Percentiles rank a stretch among this genome's conserved stretches.
These are phyloP conservation scores for Phytophthora nicotianae DNA, from an alignment of 352 stramenopile genomes.

Conservation along the genomic window DNA sequence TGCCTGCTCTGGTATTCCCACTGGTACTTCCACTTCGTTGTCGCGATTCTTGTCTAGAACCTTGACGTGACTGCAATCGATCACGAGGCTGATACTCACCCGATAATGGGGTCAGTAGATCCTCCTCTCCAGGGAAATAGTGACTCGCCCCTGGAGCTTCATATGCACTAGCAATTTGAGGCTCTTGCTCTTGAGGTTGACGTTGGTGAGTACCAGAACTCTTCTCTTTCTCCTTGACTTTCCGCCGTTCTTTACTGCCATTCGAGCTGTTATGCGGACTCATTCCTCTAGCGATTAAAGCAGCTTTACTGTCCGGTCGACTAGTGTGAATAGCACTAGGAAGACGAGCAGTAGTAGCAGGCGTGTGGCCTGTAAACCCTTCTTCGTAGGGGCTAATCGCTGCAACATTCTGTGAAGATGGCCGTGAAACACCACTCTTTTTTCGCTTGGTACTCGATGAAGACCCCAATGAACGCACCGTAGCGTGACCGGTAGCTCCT, in stretches of 20 bases:
- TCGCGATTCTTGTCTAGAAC: slow-evolving; percentile 61
- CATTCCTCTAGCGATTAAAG: slow-evolving; percentile 16
- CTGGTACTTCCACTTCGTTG: slow-evolving; percentile 21
- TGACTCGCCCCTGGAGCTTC: slow-evolving; percentile 27
- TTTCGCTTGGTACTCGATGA: slow-evolving; percentile 40
- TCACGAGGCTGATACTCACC: slow-evolving; percentile 73
- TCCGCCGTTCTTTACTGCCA: slow-evolving; percentile 41
- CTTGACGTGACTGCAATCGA: slow-evolving; percentile 77
- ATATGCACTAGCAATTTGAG: slow-evolving; percentile 31
- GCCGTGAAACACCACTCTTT: slow-evolving; percentile 30
- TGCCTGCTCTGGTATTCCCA: slow-evolving; percentile 22
- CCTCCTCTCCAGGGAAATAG: slow-evolving; percentile 34
- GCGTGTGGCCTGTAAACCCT: neutral
- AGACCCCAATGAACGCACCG: slow-evolving; percentile 38
- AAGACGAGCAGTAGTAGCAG: slow-evolving; percentile 29
- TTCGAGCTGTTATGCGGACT: slow-evolving; percentile 39
- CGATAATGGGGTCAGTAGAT: slow-evolving; percentile 46
- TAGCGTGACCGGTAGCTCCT: slow-evolving; percentile 29
- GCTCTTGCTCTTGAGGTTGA: slow-evolving; percentile 29
- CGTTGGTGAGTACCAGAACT: slow-evolving; percentile 7
- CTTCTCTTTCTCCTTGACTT: slow-evolving; percentile 48
- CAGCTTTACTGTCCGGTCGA: slow-evolving; percentile 21
- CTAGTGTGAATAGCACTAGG: slow-evolving; percentile 44
- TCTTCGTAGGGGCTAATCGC: neutral
- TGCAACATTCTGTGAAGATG: slow-evolving; percentile 5